phyloP scores from a whole-genome alignment of 2,329 filamentous ascomycete genomes.

The Lizonia empirigonia region DNA sequence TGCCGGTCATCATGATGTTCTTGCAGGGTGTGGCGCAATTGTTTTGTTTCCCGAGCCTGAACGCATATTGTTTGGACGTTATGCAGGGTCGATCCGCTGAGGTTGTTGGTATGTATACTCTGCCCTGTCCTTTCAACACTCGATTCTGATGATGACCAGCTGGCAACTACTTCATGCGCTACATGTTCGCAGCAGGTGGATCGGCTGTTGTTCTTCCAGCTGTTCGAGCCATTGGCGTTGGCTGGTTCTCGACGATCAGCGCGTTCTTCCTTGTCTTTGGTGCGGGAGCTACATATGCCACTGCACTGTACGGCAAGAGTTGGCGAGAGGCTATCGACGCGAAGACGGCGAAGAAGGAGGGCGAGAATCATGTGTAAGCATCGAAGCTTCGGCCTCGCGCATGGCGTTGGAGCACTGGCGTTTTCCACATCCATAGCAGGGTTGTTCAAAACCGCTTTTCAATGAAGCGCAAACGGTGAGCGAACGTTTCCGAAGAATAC shows the following conservation, averaged over 20 bases:
- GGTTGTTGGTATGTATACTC: conserved; percentile 59
- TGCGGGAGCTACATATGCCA: conserved; percentile 55
- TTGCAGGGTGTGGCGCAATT: conserved; percentile 75
- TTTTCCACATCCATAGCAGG: not conserved
- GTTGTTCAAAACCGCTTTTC: too few relatives aligned
- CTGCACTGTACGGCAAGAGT: conserved; percentile 56
- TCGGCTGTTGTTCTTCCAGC: conserved; percentile 76
- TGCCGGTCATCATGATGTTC: conserved; percentile 76
- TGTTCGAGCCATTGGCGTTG: conserved; percentile 75
- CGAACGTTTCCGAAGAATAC: not conserved
- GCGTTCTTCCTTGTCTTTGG: conserved; percentile 60
- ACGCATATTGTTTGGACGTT: conserved; percentile 83
- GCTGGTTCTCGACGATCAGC: conserved; percentile 78
- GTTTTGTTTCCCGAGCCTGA: conserved; percentile 76
- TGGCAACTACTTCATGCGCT: conserved; percentile 79
- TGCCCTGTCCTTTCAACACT: not conserved
- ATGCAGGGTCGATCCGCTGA: conserved; percentile 74
- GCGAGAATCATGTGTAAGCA: conserved; percentile 28
- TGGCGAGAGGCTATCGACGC: conserved; percentile 63
- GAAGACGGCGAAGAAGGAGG: conserved; percentile 49
- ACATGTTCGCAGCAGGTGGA: conserved; percentile 73
- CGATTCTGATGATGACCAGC: conserved; percentile 49
- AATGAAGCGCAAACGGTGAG: not conserved
- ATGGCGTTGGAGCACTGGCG: not conserved
- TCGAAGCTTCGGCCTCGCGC: not conserved